phyloP scores from a whole-genome alignment of 2,329 filamentous ascomycete species.

The Xylaria sp. region DNA sequence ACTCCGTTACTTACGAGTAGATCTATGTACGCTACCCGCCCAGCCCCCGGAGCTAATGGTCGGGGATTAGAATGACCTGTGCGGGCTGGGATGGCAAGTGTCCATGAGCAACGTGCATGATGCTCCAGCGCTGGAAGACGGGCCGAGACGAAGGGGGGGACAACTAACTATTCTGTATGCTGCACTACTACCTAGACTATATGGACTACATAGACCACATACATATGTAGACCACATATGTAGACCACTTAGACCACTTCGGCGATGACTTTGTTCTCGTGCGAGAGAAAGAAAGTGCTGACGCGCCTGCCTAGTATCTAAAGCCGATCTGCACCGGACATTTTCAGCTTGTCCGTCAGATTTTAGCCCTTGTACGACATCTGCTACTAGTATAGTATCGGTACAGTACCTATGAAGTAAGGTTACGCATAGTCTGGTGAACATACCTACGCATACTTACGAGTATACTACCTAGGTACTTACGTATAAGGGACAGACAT shows the following conservation, averaged over 20 bases:
- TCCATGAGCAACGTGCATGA: neutral
- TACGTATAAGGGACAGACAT: no score
- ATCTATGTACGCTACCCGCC: constrained; percentile 15
- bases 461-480: no score
- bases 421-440: neutral
- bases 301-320: constrained; percentile 11
- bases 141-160: neutral
- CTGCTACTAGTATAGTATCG: neutral
- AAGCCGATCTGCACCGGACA: constrained; percentile 13
- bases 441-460: neutral
- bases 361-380: constrained; percentile 2
- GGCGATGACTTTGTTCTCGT: neutral
- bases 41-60: constrained; percentile 4
- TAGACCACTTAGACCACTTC: neutral
- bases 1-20: no score
- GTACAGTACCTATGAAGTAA: no score
- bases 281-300: constrained; percentile 32
- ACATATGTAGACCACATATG: no score
- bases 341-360: constrained; percentile 21
- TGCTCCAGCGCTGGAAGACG: neutral
- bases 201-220: no score
- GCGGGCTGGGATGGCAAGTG: neutral
- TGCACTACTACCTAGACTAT: no score
- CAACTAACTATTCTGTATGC: neutral
- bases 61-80: neutral